Evolutionary conservation across 208 protist species (phyloP).

Genomic region (Crithidia brevicula): DNA sequence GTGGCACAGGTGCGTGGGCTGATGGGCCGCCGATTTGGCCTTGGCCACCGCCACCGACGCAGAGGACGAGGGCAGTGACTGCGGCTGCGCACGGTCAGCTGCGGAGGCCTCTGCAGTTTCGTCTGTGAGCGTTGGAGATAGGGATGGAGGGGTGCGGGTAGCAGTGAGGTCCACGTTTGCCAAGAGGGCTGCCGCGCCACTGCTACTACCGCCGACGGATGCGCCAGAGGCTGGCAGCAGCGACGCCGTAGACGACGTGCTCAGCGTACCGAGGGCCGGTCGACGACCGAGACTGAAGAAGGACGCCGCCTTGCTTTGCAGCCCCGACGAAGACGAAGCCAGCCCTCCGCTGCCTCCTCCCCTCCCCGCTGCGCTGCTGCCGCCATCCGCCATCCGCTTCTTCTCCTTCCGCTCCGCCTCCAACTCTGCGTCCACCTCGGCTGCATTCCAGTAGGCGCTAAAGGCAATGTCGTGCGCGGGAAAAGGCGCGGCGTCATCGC

Average conservation of each 20-base stretch:
- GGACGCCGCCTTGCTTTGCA: constrained; percentile 47
- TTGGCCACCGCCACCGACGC: background rate
- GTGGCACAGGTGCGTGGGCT: constrained; percentile 18
- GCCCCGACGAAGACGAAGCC: constrained; percentile 2
- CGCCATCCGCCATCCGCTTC: background rate
- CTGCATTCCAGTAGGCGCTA: constrained; percentile 60
- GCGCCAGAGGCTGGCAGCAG: background rate
- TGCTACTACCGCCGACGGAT: background rate
- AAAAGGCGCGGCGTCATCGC: constrained; percentile 23
- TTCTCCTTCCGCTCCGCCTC: constrained; percentile 13
- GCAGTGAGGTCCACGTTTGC: constrained; percentile 11
- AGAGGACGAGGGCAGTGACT: background rate
- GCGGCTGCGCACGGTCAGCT: background rate
- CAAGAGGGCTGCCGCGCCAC: constrained; percentile 58
- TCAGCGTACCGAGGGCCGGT: constrained; percentile 4
- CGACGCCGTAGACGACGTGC: background rate
- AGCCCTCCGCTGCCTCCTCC: constrained; percentile 3
- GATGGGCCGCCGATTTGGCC: background rate
- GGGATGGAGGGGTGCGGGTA: background rate
- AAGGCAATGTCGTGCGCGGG: constrained; percentile 66
- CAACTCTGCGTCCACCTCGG: constrained; percentile 33
- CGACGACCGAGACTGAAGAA: constrained; percentile 56
- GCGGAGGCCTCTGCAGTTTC: no score
- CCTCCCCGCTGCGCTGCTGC: background rate
- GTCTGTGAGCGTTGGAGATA: background rate